Evolutionary conservation across 345 rosid genomes (phyloP).

Genomic region (Aquilaria malaccensis): DNA sequence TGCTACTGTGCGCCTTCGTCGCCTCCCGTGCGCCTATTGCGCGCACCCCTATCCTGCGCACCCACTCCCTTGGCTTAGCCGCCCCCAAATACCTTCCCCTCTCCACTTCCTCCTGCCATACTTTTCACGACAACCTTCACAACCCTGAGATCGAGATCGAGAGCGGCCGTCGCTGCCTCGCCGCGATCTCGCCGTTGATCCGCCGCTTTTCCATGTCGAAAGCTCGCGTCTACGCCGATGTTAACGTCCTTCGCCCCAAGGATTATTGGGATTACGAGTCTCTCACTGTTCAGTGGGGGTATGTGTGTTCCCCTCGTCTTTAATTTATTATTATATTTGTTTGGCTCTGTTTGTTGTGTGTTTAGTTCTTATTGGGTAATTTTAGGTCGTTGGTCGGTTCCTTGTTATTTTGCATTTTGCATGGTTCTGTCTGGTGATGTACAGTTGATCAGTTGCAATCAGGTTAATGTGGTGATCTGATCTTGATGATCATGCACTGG

Average conservation of each 20-base stretch:
- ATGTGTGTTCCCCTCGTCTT: slow-evolving; percentile 1
- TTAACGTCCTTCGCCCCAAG: slow-evolving; percentile 81
- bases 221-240: slow-evolving; percentile 76
- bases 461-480: too few species aligned
- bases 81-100: not conserved
- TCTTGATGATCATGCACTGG: too few species aligned
- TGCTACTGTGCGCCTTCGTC: slow-evolving; percentile 40
- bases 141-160: slow-evolving; percentile 13
- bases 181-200: slow-evolving; percentile 21
- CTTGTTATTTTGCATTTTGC: too few species aligned
- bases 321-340: too few species aligned
- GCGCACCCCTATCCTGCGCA: slow-evolving; percentile 36
- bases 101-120: not conserved
- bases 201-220: slow-evolving; percentile 59
- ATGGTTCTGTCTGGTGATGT: too few species aligned
- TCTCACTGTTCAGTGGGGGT: slow-evolving; percentile 84
- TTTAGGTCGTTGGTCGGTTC: too few species aligned
- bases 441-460: too few species aligned
- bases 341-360: too few species aligned
- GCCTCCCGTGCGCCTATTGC: slow-evolving; percentile 44
- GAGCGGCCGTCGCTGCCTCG: not conserved
- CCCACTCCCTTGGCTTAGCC: not conserved
- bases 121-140: slow-evolving; percentile 4
- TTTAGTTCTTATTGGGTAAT: too few species aligned
- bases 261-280: slow-evolving; percentile 96